These are phyloP conservation scores for Leptomonas pyrrhocoris DNA, from an alignment of 208 protist genomes.

Conservation along the genomic window DNA sequence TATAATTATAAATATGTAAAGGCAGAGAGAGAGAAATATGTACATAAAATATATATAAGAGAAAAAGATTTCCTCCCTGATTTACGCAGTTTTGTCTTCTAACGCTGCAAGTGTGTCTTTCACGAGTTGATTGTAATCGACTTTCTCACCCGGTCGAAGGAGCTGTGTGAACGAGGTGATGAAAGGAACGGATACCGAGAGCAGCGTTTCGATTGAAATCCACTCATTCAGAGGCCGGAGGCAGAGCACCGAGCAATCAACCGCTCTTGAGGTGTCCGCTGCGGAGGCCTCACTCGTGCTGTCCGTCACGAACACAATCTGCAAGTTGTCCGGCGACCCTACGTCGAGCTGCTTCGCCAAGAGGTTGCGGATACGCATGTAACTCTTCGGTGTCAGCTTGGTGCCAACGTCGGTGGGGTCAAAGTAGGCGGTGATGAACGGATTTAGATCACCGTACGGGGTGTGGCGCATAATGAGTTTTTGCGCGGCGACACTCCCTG, in stretches of 20 bases:
- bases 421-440: slow-evolving; percentile 75
- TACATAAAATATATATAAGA: too few relatives aligned
- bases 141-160: slow-evolving; percentile 22
- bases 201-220: slow-evolving; percentile 49
- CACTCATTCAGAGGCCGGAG: slow-evolving; percentile 59
- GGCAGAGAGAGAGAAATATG: too few relatives aligned
- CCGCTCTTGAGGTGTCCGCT: slow-evolving; percentile 47
- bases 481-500: slow-evolving; percentile 66
- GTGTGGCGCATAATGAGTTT: slow-evolving; percentile 75
- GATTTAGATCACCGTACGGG: slow-evolving; percentile 64
- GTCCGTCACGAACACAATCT: slow-evolving; percentile 67
- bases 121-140: slow-evolving; percentile 37
- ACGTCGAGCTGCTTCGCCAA: slow-evolving; percentile 32
- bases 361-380: slow-evolving; percentile 57
- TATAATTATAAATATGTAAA: too few relatives aligned
- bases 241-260: slow-evolving; percentile 50
- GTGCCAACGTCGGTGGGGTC: slow-evolving; percentile 75
- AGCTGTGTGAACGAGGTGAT: slow-evolving; percentile 59
- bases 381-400: slow-evolving; percentile 65
- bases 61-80: too few relatives aligned
- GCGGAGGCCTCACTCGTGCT: slow-evolving; percentile 57
- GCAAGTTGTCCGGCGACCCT: slow-evolving; percentile 22
- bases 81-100: neutral
- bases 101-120: neutral
- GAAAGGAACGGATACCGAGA: slow-evolving; percentile 37